A percentile compares a stretch with the other conserved stretches of the same genome.
phyloP scores from a whole-genome alignment of 495 filamentous ascomycete genomes.

The Xylaria palmicola region DNA sequence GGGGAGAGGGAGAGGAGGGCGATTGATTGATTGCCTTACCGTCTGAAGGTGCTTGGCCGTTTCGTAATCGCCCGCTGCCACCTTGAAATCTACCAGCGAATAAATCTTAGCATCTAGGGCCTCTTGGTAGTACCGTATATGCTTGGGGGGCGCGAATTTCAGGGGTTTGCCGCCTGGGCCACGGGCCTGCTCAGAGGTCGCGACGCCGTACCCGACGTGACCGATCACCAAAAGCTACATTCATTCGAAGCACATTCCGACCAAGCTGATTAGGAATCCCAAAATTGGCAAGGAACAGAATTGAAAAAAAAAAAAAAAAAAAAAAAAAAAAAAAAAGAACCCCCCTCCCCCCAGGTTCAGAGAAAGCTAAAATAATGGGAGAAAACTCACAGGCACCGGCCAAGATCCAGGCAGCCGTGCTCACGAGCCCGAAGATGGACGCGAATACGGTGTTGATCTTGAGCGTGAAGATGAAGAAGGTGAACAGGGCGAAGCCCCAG shows the following conservation, averaged over 20 bases:
- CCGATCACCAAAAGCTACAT: too few relatives aligned
- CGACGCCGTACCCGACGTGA: too few relatives aligned
- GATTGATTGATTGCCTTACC: conserved; percentile 24
- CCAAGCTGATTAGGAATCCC: too few relatives aligned
- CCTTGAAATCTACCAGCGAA: conserved; percentile 42
- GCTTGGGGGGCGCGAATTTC: too few relatives aligned
- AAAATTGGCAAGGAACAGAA: too few relatives aligned
- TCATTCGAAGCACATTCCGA: too few relatives aligned
- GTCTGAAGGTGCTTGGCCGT: conserved; percentile 47
- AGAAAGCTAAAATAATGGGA: background rate
- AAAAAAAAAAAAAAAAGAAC: too few relatives aligned
- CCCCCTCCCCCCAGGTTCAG: too few relatives aligned
- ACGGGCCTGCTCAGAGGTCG: too few relatives aligned
- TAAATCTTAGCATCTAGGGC: background rate
- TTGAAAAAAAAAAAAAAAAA: too few relatives aligned
- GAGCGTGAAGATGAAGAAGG: conserved; percentile 55
- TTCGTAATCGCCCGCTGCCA: conserved; percentile 43
- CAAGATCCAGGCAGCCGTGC: conserved; percentile 46
- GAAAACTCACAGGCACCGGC: conserved; percentile 37
- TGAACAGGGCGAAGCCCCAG: conserved; percentile 58
- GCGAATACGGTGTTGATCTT: conserved; percentile 57
- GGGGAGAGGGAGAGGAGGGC: background rate
- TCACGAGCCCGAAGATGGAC: conserved; percentile 51
- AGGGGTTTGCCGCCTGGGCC: too few relatives aligned
- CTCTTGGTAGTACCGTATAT: too few relatives aligned